Conservation (phyloP, 2,329 filamentous ascomycete species). For the Stachybotrys chartarum region DNA sequence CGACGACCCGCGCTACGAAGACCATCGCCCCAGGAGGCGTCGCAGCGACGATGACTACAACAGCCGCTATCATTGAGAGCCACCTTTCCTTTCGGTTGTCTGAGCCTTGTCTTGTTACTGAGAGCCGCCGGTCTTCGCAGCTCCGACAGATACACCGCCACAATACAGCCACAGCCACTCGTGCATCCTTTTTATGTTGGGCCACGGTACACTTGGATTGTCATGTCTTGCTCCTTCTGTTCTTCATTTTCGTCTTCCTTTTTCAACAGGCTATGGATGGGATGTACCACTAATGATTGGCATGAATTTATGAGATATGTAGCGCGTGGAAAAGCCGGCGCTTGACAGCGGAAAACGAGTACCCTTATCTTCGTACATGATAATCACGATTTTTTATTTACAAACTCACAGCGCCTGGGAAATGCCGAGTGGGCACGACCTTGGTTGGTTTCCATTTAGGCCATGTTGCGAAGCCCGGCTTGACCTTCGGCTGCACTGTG, state of each 20-base stretch:
- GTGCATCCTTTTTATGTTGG: no score
- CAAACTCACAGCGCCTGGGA: no score
- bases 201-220: no score
- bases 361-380: neutral
- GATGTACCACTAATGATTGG: neutral
- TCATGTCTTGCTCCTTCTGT: no score
- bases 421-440: no score
- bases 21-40: conserved; percentile 13
- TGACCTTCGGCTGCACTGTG: no score
- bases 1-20: conserved; percentile 19
- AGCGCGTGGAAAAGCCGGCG: neutral
- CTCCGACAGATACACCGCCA: neutral
- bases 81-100: neutral
- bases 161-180: no score
- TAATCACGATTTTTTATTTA: neutral
- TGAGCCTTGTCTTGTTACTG: neutral
- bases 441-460: no score
- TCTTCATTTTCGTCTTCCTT: no score
- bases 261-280: neutral
- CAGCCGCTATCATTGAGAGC: conserved; percentile 3
- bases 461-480: no score
- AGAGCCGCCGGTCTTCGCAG: neutral
- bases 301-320: neutral
- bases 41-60: conserved; percentile 17
- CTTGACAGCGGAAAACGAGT: neutral